phyloP scores from a whole-genome alignment of 169 alveolate genomes.

The Eimeria sp. region DNA sequence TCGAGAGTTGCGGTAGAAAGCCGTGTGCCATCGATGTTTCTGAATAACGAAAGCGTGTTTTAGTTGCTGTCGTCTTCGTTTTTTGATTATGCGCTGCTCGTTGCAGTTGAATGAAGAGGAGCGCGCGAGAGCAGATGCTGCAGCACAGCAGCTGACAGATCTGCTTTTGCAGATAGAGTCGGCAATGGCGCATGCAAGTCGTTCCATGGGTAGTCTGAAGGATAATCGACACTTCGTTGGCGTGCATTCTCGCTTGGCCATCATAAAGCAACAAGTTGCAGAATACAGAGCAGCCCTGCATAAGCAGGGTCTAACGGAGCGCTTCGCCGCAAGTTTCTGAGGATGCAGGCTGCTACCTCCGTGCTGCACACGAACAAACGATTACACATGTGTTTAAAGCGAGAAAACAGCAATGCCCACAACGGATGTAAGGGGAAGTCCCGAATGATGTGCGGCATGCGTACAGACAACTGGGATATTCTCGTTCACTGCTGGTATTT shows the following conservation, averaged over 20 bases:
- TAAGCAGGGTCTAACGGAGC: background rate
- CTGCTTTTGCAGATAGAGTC: slow-evolving; percentile 19
- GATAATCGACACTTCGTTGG: background rate
- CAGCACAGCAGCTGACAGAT: slow-evolving; percentile 49
- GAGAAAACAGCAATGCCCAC: background rate
- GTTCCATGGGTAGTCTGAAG: background rate
- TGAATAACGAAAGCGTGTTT: background rate
- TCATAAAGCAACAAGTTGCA: slow-evolving; percentile 40
- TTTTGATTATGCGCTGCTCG: background rate
- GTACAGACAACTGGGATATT: background rate
- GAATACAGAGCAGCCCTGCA: slow-evolving; percentile 43
- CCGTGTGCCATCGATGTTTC: too few relatives aligned
- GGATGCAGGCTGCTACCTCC: background rate
- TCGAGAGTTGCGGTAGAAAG: too few relatives aligned
- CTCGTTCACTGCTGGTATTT: background rate
- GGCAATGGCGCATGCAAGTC: slow-evolving; percentile 38
- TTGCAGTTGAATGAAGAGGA: slow-evolving; percentile 45
- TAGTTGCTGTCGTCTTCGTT: background rate
- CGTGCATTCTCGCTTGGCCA: slow-evolving; percentile 24
- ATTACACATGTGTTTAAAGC: too few relatives aligned
- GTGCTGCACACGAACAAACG: background rate
- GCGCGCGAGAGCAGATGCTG: slow-evolving; percentile 44
- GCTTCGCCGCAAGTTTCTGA: slow-evolving; percentile 10
- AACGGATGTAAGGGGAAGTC: background rate
- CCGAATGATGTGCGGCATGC: background rate